phyloP scores from a whole-genome alignment of 441 rosid genomes.

The Arabidopsis lyrata region DNA sequence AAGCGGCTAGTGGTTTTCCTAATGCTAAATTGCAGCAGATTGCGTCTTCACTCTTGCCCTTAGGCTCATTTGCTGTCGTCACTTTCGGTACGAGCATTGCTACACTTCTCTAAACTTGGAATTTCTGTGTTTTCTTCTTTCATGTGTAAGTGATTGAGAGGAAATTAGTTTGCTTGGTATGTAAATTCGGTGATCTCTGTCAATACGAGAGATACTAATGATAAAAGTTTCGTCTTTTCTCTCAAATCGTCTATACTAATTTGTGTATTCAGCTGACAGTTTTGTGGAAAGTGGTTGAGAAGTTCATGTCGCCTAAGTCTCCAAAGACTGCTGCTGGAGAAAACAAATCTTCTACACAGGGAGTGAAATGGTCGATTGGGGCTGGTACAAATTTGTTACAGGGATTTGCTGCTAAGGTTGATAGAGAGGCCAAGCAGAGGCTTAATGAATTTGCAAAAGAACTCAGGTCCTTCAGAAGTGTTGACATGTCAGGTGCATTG shows the following conservation, averaged over 20 bases:
- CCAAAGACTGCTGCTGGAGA: slow-evolving; percentile 51
- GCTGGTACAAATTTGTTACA: slow-evolving; percentile 75
- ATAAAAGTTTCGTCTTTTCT: slow-evolving; percentile 4
- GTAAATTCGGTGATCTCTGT: not conserved
- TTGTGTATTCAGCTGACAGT: slow-evolving; percentile 71
- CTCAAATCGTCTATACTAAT: slow-evolving; percentile 51
- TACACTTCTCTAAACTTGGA: slow-evolving; percentile 11
- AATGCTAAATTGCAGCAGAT: slow-evolving; percentile 61
- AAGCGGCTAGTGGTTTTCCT: slow-evolving; percentile 52
- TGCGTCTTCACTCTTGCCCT: slow-evolving; percentile 64
- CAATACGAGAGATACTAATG: not conserved
- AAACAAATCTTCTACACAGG: slow-evolving; percentile 57
- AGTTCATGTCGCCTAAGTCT: slow-evolving; percentile 60
- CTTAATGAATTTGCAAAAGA: slow-evolving; percentile 87
- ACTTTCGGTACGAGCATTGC: slow-evolving; percentile 66
- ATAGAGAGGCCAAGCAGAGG: slow-evolving; percentile 74
- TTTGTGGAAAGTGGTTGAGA: slow-evolving; percentile 76
- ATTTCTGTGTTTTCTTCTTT: not conserved
- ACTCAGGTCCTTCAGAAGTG: slow-evolving; percentile 72
- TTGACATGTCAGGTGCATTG: slow-evolving; percentile 91
- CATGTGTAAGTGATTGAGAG: not conserved
- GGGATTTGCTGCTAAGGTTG: slow-evolving; percentile 67
- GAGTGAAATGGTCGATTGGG: slow-evolving; percentile 59
- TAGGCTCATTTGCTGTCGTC: slow-evolving; percentile 61
- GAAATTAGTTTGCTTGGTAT: not conserved